Evolutionary conservation across 1,139 yeast species (phyloP).

Genomic region (Blastobotrys illinoisensis): DNA sequence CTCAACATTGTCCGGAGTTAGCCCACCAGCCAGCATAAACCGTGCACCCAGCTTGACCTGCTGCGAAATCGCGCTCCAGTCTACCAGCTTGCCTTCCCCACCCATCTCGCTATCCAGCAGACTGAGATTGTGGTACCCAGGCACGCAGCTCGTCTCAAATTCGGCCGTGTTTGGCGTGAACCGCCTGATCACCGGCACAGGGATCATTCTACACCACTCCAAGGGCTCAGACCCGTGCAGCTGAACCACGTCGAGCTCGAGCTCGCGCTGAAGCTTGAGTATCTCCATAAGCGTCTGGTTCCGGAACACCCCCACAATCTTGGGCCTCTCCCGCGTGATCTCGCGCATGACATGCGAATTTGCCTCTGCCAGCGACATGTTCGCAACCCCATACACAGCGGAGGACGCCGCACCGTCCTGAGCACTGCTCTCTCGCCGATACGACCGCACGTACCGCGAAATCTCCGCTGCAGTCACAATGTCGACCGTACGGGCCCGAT

Average conservation of each 20-base stretch:
- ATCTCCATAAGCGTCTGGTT: slow-evolving; percentile 72
- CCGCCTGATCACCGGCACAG: slow-evolving; percentile 66
- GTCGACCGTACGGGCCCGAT: slow-evolving; percentile 65
- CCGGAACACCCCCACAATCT: slow-evolving; percentile 82
- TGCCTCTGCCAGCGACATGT: slow-evolving; percentile 19
- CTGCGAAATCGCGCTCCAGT: slow-evolving; percentile 55
- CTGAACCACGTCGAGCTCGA: slow-evolving; percentile 72
- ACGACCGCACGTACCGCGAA: slow-evolving; percentile 32
- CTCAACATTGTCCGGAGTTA: slow-evolving; percentile 64
- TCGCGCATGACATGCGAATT: slow-evolving; percentile 19
- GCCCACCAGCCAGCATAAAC: slow-evolving; percentile 83
- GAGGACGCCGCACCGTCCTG: not conserved
- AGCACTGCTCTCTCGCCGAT: slow-evolving; percentile 1
- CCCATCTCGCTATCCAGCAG: slow-evolving; percentile 85
- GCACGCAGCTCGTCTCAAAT: slow-evolving; percentile 36
- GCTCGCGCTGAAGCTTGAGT: slow-evolving; percentile 39
- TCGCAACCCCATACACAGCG: slow-evolving; percentile 2
- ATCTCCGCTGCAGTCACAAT: slow-evolving; percentile 50
- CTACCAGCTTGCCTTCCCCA: slow-evolving; percentile 77
- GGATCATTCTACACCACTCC: slow-evolving; percentile 44
- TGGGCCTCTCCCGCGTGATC: slow-evolving; percentile 49
- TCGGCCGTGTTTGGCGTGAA: slow-evolving; percentile 57
- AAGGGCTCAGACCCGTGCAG: slow-evolving; percentile 82
- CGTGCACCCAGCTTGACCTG: slow-evolving; percentile 42
- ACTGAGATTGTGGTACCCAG: slow-evolving; percentile 47